Base-by-base conservation (phyloP, 2,329 filamentous ascomycete genomes). In the Fusarium sp. region DNA sequence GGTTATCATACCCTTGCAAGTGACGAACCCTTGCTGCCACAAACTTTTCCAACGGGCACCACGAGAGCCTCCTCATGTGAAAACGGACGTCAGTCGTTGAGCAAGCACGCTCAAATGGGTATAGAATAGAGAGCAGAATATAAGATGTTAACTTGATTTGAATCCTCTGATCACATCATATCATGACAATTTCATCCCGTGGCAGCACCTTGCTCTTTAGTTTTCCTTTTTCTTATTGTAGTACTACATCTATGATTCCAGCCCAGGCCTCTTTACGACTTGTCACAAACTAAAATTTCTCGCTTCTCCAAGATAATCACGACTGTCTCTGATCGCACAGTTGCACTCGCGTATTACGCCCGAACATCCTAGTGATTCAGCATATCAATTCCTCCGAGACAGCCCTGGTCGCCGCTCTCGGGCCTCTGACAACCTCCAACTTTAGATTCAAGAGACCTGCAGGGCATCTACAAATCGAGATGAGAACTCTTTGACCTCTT, bases 21-120 rank as follows among this genome's bases (percentile, higher is more conserved):
- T 39, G 35, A 35, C 27, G 18, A 33, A 51, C 29, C 60, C 59
- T 39, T 63, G 60, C 59, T 63, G 59, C 40, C 60, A 64, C 60
- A 64, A 64, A 41, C 45, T 52, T 64, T 56, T 35, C 40, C 40
- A 42, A 29, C 10, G 11, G 35, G 31, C 43, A 25, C 36, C n/a
- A 39, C 14, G 11, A 63, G 51, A 63, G 52, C 56, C 48, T 52
- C 56, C 13, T 54, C 41, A 25, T 37, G 46, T 21, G 41, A 25
- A 36, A 29, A 52, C 4, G 31, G 14, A 54, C 46, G 41, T 42
- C 57, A 62, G 13, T 29, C 18, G 25, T 40, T 31, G n/a, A 40
- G n/a, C 37, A 58, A 63, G 29, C 31, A 36, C 20, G 23, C 41
- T 27, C 14, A 21, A 49, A 37, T 17, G 17, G 58, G 35, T 43